Conservation (phyloP, 768 basidiomycete genomes). For the Chalciporus sphaerocephalus region DNA sequence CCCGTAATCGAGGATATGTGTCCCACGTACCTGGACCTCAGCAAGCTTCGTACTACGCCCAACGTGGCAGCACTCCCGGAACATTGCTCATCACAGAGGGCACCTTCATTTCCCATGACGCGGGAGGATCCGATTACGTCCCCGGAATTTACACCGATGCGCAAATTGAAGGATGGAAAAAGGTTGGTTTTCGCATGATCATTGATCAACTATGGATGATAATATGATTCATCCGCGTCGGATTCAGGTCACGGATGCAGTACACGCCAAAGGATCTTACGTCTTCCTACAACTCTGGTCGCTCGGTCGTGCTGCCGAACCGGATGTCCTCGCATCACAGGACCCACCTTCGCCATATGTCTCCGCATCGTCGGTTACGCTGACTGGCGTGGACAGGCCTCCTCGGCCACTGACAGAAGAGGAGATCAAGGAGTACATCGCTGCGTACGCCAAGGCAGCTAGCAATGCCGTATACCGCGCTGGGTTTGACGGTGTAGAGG, state of each 20-base stretch:
- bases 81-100: neutral
- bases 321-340: conserved; percentile 34
- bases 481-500: conserved; percentile 45
- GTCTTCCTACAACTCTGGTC: conserved; percentile 49
- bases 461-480: conserved; percentile 33
- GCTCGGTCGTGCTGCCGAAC: conserved; percentile 45
- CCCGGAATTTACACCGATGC: neutral
- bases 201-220: no score
- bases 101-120: neutral
- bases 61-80: conserved; percentile 30
- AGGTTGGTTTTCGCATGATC: conserved; percentile 11
- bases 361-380: conserved; percentile 31
- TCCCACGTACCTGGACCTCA: conserved; percentile 34
- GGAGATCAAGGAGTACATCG: conserved; percentile 34
- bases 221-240: no score
- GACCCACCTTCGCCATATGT: conserved; percentile 31
- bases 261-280: conserved; percentile 48
- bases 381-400: conserved; percentile 12
- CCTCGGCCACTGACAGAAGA: conserved; percentile 18
- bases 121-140: neutral
- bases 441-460: conserved; percentile 29
- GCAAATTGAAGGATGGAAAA: neutral
- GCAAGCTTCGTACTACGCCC: conserved; percentile 41
- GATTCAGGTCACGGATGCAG: conserved; percentile 49
- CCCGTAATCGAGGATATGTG: conserved; percentile 39